Evolutionary conservation across 2,329 filamentous ascomycete species (phyloP).

Genomic region (Penicillium griseofulvum): DNA sequence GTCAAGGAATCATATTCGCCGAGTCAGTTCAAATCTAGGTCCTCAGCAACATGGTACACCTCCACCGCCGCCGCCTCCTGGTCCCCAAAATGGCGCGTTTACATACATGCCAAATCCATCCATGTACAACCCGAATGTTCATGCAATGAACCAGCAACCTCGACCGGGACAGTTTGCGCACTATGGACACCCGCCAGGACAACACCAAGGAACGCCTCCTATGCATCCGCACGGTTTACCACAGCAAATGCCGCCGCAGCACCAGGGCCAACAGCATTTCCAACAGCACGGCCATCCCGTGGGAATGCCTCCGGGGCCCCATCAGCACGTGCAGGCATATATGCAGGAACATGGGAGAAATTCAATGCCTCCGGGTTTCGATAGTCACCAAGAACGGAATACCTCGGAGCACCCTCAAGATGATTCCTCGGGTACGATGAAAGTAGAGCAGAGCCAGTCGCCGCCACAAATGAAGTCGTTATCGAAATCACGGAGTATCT

Average conservation of each 20-base stretch:
- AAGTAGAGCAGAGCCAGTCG: slow-evolving; percentile 45
- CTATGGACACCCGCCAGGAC: slow-evolving; percentile 42
- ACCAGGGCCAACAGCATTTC: slow-evolving; percentile 42
- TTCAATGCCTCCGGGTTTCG: slow-evolving; percentile 70
- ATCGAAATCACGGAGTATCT: slow-evolving; percentile 83
- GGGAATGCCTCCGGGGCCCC: slow-evolving; percentile 36
- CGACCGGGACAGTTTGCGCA: slow-evolving; percentile 46
- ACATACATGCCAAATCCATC: slow-evolving; percentile 82
- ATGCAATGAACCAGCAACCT: slow-evolving; percentile 47
- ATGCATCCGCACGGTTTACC: slow-evolving; percentile 26
- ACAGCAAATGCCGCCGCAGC: slow-evolving; percentile 30
- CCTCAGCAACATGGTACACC: slow-evolving; percentile 63
- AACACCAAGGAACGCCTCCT: slow-evolving; percentile 33
- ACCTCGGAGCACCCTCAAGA: slow-evolving; percentile 58
- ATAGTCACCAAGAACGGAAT: slow-evolving; percentile 54
- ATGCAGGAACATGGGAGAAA: slow-evolving; percentile 73
- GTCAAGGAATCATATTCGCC: slow-evolving; percentile 75
- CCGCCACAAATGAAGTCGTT: slow-evolving; percentile 61
- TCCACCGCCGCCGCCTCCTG: slow-evolving; percentile 56
- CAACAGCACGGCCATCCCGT: slow-evolving; percentile 40
- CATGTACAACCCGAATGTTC: slow-evolving; percentile 71
- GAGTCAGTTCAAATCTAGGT: slow-evolving; percentile 70
- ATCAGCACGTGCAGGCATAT: slow-evolving; percentile 62
- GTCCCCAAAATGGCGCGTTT: slow-evolving; percentile 65
- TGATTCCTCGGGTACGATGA: slow-evolving; percentile 45